These are phyloP conservation scores for Paecilomyces sp. DNA, from an alignment of 2,329 filamentous ascomycete genomes.

Conservation along the genomic window DNA sequence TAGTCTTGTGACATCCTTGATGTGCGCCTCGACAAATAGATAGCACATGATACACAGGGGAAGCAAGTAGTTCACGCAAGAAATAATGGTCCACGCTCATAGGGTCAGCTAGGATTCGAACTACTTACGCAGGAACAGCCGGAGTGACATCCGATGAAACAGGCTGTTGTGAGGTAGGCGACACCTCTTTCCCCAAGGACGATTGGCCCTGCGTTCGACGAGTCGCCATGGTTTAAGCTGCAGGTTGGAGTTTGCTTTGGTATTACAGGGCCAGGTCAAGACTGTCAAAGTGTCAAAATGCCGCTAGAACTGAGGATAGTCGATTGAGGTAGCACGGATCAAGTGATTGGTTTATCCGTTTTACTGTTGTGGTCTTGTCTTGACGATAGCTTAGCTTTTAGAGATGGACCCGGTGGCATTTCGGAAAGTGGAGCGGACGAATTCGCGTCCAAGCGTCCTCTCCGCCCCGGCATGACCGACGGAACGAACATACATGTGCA, in stretches of 20 bases:
- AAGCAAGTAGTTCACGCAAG: too few species aligned
- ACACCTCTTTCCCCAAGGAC: conserved; percentile 18
- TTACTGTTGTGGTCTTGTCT: neutral
- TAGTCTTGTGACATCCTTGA: neutral
- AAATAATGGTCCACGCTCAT: too few species aligned
- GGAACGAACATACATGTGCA: too few species aligned
- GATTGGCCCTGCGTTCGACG: conserved; percentile 23
- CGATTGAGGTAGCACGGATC: neutral
- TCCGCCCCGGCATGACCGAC: neutral
- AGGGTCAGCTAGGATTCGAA: too few species aligned
- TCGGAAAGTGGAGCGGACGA: neutral
- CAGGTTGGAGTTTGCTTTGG: neutral
- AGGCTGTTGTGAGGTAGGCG: conserved; percentile 30
- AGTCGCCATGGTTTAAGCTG: conserved; percentile 19
- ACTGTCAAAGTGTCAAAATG: neutral
- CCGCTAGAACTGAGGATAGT: neutral
- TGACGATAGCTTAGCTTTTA: neutral
- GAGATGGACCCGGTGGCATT: neutral
- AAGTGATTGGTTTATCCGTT: neutral
- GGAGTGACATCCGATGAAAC: conserved; percentile 69
- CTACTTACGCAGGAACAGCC: conserved; percentile 69
- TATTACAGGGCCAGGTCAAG: neutral
- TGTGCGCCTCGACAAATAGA: neutral
- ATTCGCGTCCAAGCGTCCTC: neutral
- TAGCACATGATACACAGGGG: neutral